A percentile compares a stretch with the other conserved stretches of the same genome.
phyloP scores from a whole-genome alignment of 1,139 yeast species.

The Diutina catenulata region DNA sequence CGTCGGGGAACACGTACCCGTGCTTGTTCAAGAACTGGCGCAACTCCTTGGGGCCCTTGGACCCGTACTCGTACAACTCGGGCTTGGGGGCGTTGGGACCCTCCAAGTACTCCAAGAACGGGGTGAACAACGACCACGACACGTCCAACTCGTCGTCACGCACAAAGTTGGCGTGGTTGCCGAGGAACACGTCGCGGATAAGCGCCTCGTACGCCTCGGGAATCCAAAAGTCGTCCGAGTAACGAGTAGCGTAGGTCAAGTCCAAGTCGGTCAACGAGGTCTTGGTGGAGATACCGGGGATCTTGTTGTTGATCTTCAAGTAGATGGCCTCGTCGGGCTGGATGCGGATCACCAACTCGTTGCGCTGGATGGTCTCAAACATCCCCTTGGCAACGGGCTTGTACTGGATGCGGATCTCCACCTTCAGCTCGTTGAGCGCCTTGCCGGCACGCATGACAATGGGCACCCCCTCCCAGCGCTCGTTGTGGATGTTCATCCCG shows the following conservation, averaged over 20 bases:
- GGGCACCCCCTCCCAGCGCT: slow-evolving; percentile 98
- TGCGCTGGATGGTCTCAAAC: slow-evolving; percentile 72
- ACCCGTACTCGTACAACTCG: slow-evolving; percentile 70
- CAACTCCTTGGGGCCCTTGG: slow-evolving; percentile 74
- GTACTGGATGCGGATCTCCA: slow-evolving; percentile 89
- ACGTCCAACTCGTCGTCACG: slow-evolving; percentile 95
- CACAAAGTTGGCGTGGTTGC: slow-evolving; percentile 94
- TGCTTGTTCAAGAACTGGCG: slow-evolving; percentile 50
- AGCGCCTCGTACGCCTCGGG: slow-evolving; percentile 98
- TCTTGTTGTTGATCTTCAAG: slow-evolving; percentile 82
- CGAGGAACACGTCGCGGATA: slow-evolving; percentile 80
- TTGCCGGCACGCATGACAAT: slow-evolving; percentile 93
- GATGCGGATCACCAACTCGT: slow-evolving; percentile 84
- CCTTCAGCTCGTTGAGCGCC: slow-evolving; percentile 85
- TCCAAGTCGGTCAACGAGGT: slow-evolving; percentile 85
- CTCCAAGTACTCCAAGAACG: slow-evolving; percentile 72
- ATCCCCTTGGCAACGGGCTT: slow-evolving; percentile 78
- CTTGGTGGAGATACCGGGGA: slow-evolving; percentile 80
- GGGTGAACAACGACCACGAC: slow-evolving; percentile 90
- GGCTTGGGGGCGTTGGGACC: slow-evolving; percentile 53
- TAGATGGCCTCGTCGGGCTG: slow-evolving; percentile 95
- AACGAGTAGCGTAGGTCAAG: slow-evolving; percentile 72
- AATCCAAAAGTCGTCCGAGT: slow-evolving; percentile 75
- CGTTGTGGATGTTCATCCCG: slow-evolving; percentile 67
- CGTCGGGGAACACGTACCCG: slow-evolving; percentile 55